These are phyloP conservation scores for Hemileia vastatrix DNA, from an alignment of 1,284 basidiomycete species.

Conservation along the genomic window DNA sequence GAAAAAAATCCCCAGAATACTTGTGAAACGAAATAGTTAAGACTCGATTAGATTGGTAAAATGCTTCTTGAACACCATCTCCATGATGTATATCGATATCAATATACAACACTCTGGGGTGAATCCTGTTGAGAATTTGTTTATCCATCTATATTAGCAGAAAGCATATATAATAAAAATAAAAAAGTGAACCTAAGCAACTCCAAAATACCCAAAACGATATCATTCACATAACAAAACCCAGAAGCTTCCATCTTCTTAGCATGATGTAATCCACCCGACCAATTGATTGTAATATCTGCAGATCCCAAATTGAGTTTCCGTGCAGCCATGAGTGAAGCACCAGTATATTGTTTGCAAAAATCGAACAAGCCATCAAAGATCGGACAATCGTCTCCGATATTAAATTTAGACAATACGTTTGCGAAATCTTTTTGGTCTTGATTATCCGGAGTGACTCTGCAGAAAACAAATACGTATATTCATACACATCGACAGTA, in stretches of 20 bases:
- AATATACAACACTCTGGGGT: slow-evolving; percentile 85
- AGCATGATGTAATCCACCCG: slow-evolving; percentile 87
- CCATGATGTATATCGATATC: slow-evolving; percentile 98
- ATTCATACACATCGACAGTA: too few species aligned
- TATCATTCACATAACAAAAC: slow-evolving; percentile 94
- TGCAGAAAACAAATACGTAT: too few species aligned
- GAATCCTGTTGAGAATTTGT: slow-evolving; percentile 53
- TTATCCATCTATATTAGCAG: background rate
- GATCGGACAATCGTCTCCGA: slow-evolving; percentile 86
- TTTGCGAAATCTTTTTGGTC: slow-evolving; percentile 17
- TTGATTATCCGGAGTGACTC: slow-evolving; percentile 66
- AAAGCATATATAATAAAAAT: background rate
- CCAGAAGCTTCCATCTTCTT: slow-evolving; percentile 92
- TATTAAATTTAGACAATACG: slow-evolving; percentile 56
- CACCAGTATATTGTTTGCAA: slow-evolving; percentile 82
- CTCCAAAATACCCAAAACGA: slow-evolving; percentile 85
- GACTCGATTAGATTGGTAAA: slow-evolving; percentile 94
- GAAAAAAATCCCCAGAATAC: slow-evolving; percentile 97
- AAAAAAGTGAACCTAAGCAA: slow-evolving; percentile 57
- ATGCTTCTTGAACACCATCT: slow-evolving; percentile 92
- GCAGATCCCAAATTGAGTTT: slow-evolving; percentile 75
- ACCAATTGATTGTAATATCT: slow-evolving; percentile 97
- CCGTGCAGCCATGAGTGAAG: slow-evolving; percentile 75
- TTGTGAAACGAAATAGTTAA: slow-evolving; percentile 99
- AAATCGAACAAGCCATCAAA: slow-evolving; percentile 88